Conservation (phyloP, 441 rosid species). For the Eugenia klotzschiana region DNA sequence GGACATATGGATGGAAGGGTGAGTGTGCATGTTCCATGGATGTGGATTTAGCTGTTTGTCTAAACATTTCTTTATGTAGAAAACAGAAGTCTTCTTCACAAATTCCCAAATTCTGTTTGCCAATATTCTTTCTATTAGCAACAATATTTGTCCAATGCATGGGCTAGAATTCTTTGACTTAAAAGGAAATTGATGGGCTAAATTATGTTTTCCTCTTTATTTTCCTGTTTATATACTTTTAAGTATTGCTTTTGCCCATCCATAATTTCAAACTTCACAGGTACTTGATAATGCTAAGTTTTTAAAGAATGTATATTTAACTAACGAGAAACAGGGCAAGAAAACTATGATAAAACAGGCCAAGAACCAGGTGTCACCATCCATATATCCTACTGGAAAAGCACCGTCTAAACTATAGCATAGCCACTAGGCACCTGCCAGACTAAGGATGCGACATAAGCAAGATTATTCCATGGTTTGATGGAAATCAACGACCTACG, state of each 20-base stretch:
- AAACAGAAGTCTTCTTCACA: neutral
- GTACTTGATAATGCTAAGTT: neutral
- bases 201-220: neutral
- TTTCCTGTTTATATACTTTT: neutral
- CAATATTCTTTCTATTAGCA: neutral
- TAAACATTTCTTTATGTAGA: neutral
- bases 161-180: neutral
- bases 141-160: neutral
- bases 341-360: neutral
- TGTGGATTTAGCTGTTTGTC: neutral
- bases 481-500: constrained; percentile 16
- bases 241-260: neutral
- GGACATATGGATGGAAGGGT: neutral
- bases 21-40: neutral
- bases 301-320: neutral
- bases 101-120: neutral
- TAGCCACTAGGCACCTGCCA: neutral
- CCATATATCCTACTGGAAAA: neutral
- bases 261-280: neutral
- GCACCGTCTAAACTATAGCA: neutral
- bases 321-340: neutral
- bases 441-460: neutral
- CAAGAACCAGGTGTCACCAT: neutral
- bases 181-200: neutral
- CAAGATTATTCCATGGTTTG: neutral